Conservation (phyloP, 805 yeast genomes). For the Wickerhamiella alocasiicola region DNA sequence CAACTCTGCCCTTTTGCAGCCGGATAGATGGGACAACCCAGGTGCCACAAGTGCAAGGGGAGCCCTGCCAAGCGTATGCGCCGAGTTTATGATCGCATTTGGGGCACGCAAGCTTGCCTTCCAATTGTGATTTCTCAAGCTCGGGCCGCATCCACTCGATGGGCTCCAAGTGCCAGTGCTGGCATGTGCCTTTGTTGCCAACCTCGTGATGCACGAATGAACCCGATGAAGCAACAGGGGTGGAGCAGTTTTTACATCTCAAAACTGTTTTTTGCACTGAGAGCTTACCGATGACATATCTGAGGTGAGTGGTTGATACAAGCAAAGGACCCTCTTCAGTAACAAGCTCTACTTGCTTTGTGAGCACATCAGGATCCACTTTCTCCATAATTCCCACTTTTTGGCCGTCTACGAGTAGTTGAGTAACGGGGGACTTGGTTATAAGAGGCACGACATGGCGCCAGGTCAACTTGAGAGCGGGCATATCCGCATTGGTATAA, state of each 20-base stretch:
- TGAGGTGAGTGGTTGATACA: not conserved
- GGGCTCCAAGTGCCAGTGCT: conserved; percentile 83
- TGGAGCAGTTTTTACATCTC: conserved; percentile 77
- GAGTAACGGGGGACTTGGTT: not conserved
- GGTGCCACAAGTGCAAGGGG: conserved; percentile 84
- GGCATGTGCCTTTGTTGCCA: conserved; percentile 35
- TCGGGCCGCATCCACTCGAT: conserved; percentile 83
- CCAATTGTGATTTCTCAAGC: conserved; percentile 58
- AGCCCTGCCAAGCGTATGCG: conserved; percentile 88
- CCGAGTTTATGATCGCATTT: conserved; percentile 80
- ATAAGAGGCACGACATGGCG: conserved; percentile 15
- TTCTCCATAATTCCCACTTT: conserved; percentile 12
- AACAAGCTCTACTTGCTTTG: not conserved
- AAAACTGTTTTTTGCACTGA: conserved; percentile 23
- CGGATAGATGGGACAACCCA: conserved; percentile 94
- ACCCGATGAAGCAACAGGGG: conserved; percentile 47
- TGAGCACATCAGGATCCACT: conserved; percentile 1
- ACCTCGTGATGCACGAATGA: conserved; percentile 46
- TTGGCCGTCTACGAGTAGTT: conserved; percentile 12
- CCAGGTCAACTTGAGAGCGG: conserved; percentile 18
- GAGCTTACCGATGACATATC: conserved; percentile 14
- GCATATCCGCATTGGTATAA: conserved; percentile 30
- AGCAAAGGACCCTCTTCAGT: not conserved
- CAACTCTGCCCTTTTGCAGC: conserved; percentile 69
- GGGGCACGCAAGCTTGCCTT: conserved; percentile 79